A percentile compares a stretch with the other conserved stretches of the same genome.
These are phyloP conservation scores for Barnettozyma californica DNA, from an alignment of 805 yeast species.

Conservation along the genomic window DNA sequence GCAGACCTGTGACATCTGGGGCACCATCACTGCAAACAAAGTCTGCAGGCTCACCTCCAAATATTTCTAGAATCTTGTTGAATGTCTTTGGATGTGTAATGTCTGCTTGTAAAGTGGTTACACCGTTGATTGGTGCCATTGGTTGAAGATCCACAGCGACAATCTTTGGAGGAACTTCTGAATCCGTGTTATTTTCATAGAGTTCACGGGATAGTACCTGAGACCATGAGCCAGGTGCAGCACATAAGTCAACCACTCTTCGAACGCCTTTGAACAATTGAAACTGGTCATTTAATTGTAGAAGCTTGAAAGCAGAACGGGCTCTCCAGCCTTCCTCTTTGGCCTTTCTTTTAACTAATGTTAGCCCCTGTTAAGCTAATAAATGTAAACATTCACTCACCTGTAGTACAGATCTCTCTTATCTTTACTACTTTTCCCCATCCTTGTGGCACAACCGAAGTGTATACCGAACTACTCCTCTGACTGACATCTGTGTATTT, in stretches of 20 bases:
- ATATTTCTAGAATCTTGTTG: slow-evolving; percentile 64
- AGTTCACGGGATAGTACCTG: slow-evolving; percentile 81
- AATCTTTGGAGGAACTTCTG: slow-evolving; percentile 51
- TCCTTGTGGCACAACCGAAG: slow-evolving; percentile 23
- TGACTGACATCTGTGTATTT: background rate
- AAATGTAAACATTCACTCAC: slow-evolving; percentile 15
- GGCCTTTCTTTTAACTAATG: slow-evolving; percentile 54
- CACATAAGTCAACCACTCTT: slow-evolving; percentile 93
- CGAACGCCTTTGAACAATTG: slow-evolving; percentile 63
- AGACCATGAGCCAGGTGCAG: slow-evolving; percentile 99
- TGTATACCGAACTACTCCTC: background rate
- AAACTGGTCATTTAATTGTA: slow-evolving; percentile 89
- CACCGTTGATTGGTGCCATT: slow-evolving; percentile 93
- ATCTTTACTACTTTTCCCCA: slow-evolving; percentile 95
- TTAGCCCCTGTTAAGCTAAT: slow-evolving; percentile 8
- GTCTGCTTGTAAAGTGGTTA: slow-evolving; percentile 89
- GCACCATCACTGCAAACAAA: slow-evolving; percentile 97
- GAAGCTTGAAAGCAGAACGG: slow-evolving; percentile 87
- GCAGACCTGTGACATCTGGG: slow-evolving; percentile 96
- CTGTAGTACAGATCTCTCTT: slow-evolving; percentile 83
- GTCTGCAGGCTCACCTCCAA: slow-evolving; percentile 92
- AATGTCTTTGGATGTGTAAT: slow-evolving; percentile 94
- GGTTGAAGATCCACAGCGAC: slow-evolving; percentile 97
- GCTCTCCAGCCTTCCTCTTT: slow-evolving; percentile 99
- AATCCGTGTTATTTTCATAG: slow-evolving; percentile 36